Percentiles rank a stretch among this genome's conserved stretches.
Evolutionary conservation across 257 asterid genomes (phyloP).

Genomic region (Fraxinus pennsylvanica): DNA sequence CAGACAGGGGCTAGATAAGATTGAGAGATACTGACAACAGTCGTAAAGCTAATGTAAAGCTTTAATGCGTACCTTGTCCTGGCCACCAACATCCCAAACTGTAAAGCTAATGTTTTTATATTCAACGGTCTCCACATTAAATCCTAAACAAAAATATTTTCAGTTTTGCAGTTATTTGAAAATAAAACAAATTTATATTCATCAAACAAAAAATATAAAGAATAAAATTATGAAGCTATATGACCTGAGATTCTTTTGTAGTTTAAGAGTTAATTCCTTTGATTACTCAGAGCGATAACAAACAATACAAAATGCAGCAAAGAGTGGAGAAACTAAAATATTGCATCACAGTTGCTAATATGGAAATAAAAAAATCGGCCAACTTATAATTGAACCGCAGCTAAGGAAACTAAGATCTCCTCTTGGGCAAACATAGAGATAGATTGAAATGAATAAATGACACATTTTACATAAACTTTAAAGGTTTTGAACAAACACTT

Average conservation of each 20-base stretch:
- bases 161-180: background rate
- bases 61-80: background rate
- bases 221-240: background rate
- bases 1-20: no score
- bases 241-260: background rate
- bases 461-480: no score
- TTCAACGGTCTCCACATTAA: background rate
- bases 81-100: background rate
- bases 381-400: background rate
- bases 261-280: no score
- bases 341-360: background rate
- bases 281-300: no score
- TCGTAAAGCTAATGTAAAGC: background rate
- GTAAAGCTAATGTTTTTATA: background rate
- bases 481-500: no score
- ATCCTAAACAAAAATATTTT: background rate
- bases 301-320: no score
- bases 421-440: background rate
- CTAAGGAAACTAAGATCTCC: background rate
- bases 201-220: no score
- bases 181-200: no score
- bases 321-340: no score
- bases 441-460: no score
- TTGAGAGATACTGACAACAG: no score
- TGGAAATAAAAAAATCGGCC: background rate